Percentiles rank a stretch among this genome's conserved stretches.
These are phyloP conservation scores for Saccharum spontaneum DNA, from an alignment of 176 grass and related monocot species.

Conservation along the genomic window DNA sequence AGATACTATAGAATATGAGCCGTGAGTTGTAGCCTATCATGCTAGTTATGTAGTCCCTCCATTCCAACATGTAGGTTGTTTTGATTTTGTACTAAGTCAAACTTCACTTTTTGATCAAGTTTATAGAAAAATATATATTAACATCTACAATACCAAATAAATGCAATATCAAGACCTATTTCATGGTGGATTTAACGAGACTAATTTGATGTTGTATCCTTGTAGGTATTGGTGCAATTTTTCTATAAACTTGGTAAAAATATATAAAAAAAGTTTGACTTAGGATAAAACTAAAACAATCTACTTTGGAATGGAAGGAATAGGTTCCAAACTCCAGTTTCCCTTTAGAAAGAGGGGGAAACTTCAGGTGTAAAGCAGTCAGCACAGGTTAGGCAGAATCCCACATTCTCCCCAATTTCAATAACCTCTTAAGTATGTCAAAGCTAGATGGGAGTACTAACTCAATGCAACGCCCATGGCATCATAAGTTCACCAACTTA, in stretches of 20 bases:
- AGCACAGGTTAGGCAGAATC: not conserved
- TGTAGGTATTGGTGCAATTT: not conserved
- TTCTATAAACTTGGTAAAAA: not conserved
- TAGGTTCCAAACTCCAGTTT: not conserved
- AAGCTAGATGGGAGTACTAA: not conserved
- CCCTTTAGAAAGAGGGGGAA: not conserved
- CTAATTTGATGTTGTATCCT: too few species aligned
- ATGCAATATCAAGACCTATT: not conserved
- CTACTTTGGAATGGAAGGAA: not conserved
- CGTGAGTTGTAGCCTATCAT: not conserved
- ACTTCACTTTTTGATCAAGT: not conserved
- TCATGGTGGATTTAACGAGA: not conserved
- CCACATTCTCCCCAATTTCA: not conserved
- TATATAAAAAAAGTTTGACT: not conserved
- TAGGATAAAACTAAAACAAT: not conserved
- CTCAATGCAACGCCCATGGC: not conserved
- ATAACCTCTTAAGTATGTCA: not conserved
- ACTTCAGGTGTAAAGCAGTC: not conserved
- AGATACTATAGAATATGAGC: not conserved
- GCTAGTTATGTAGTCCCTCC: not conserved
- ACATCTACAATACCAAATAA: not conserved
- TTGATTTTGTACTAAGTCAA: not conserved
- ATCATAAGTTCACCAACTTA: not conserved
- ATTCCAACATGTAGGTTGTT: not conserved
- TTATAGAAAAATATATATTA: not conserved